Conservation (phyloP, 1,284 basidiomycete genomes). For the Butyriboletus appendiculatus region DNA sequence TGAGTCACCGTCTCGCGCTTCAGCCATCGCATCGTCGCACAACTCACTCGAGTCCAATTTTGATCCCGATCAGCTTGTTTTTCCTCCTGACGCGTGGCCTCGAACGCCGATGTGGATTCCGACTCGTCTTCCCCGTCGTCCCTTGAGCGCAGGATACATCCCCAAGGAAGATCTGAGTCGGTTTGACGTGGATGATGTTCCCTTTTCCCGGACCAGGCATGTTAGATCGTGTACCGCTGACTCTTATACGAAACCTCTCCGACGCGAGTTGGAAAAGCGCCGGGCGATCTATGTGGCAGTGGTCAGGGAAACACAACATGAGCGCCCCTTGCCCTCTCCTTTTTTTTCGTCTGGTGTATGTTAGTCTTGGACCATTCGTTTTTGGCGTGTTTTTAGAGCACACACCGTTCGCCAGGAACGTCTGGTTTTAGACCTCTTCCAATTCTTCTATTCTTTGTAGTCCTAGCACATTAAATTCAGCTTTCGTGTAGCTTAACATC, state of each 20-base stretch:
- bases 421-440: background rate
- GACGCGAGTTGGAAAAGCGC: conserved; percentile 2
- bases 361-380: background rate
- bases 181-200: background rate
- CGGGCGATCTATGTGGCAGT: conserved; percentile 43
- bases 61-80: conserved; percentile 14
- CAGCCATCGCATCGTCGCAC: conserved; percentile 31
- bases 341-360: background rate
- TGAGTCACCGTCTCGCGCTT: conserved; percentile 39
- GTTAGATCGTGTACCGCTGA: background rate
- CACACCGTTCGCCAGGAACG: background rate
- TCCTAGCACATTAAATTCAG: conserved; percentile 13
- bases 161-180: background rate
- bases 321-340: background rate
- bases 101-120: conserved; percentile 20
- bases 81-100: conserved; percentile 22
- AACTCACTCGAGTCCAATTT: conserved; percentile 33
- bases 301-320: conserved; percentile 35
- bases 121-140: conserved; percentile 1
- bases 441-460: conserved; percentile 20
- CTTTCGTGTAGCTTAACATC: conserved; percentile 10
- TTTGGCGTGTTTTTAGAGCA: background rate
- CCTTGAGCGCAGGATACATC: conserved; percentile 6
- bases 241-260: background rate
- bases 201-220: conserved; percentile 2